Evolutionary conservation across 768 basidiomycete genomes (phyloP).

Genomic region (Auricularia heimuer): DNA sequence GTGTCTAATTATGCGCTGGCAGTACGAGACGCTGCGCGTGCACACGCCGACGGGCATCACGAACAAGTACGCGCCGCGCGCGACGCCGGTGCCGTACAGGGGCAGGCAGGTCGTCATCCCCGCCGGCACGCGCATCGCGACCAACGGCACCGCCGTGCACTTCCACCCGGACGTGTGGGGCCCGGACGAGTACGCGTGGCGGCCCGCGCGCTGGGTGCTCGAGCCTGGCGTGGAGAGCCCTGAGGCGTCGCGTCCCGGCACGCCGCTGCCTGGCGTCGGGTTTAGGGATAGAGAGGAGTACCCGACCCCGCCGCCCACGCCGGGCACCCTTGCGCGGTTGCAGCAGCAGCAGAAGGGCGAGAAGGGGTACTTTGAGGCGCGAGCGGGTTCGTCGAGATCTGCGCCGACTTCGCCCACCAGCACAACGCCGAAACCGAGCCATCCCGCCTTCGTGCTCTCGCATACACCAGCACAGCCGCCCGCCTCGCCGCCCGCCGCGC

Average conservation of each 20-base stretch:
- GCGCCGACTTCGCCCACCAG: too few relatives aligned
- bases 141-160: conserved; percentile 5
- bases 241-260: background rate
- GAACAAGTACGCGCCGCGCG: conserved; percentile 3
- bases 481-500: background rate
- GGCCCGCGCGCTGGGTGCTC: conserved; percentile 4
- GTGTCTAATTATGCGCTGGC: background rate
- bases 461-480: background rate
- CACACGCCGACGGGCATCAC: conserved; percentile 6
- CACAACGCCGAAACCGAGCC: background rate
- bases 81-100: background rate
- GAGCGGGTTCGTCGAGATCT: too few relatives aligned
- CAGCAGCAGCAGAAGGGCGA: background rate
- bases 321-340: background rate
- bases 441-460: background rate
- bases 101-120: conserved; percentile 3
- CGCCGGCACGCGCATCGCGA: conserved; percentile 3
- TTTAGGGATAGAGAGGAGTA: background rate
- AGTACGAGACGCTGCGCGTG: conserved; percentile 5
- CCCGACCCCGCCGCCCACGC: conserved; percentile 1
- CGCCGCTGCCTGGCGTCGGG: background rate
- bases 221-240: background rate
- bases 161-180: conserved; percentile 6
- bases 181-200: background rate
- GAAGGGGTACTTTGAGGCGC: too few relatives aligned